Evolutionary conservation across 345 rosid genomes (phyloP).

Genomic region (Clarkia xantiana): DNA sequence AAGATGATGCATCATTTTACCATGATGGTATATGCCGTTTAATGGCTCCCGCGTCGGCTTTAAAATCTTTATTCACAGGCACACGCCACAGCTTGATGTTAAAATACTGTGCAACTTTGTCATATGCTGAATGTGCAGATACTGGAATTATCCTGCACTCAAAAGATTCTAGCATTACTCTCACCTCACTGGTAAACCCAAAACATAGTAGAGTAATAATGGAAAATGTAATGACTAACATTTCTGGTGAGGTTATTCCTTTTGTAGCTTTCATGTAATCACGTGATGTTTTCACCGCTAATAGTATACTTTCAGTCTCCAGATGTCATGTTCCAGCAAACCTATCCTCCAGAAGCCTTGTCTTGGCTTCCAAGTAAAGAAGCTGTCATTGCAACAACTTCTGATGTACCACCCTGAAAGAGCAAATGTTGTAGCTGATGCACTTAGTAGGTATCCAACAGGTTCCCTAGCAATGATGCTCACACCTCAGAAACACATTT

Average conservation of each 20-base stretch:
- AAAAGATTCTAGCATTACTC: constrained; percentile 7
- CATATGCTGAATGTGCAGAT: constrained; percentile 95
- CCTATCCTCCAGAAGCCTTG: constrained; percentile 58
- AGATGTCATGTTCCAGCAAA: constrained; percentile 98
- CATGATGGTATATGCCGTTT: constrained; percentile 59
- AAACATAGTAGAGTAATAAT: constrained; percentile 4
- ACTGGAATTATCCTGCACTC: constrained; percentile 76
- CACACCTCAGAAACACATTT: too few species aligned
- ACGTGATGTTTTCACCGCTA: constrained; percentile 88
- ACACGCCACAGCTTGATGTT: constrained; percentile 89
- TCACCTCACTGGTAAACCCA: not conserved
- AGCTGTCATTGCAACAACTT: constrained; percentile 96
- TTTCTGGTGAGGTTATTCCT: constrained; percentile 84
- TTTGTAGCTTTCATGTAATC: constrained; percentile 82
- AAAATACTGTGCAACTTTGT: constrained; percentile 92
- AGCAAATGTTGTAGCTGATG: too few species aligned
- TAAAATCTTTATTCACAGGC: constrained; percentile 64
- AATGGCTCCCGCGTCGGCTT: constrained; percentile 74
- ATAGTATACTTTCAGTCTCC: constrained; percentile 94
- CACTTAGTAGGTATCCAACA: too few species aligned
- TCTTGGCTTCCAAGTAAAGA: constrained; percentile 62
- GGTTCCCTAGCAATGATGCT: too few species aligned
- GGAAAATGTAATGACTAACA: constrained; percentile 21
- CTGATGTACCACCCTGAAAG: constrained; percentile 77
- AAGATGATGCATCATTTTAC: constrained; percentile 21